Conservation (phyloP, 176 grass and related monocot species). For the Hyparrhenia diplandra region DNA sequence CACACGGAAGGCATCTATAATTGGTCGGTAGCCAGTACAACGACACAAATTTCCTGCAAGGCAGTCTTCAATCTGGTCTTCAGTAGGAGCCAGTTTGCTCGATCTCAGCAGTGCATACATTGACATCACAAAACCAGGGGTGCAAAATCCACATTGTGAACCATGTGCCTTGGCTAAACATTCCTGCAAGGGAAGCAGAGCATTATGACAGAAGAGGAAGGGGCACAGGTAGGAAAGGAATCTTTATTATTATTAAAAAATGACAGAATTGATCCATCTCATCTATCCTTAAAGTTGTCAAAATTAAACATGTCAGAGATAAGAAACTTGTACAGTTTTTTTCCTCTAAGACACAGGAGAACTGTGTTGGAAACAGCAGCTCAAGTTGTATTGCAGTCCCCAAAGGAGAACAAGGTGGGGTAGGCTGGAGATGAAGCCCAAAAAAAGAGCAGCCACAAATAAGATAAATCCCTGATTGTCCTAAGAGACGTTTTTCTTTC, state of each 20-base stretch:
- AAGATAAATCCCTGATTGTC: not conserved
- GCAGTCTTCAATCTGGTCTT: constrained; percentile 91
- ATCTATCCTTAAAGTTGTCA: not conserved
- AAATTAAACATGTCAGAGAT: not conserved
- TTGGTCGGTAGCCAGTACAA: constrained; percentile 95
- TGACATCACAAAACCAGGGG: constrained; percentile 97
- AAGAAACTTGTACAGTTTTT: constrained; percentile 2
- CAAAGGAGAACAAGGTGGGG: not conserved
- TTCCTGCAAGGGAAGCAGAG: constrained; percentile 58
- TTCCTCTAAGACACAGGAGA: not conserved
- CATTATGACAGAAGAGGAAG: not conserved
- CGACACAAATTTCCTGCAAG: constrained; percentile 96
- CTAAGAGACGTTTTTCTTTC: not conserved
- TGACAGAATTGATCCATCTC: constrained; percentile 13
- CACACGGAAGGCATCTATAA: constrained; percentile 91
- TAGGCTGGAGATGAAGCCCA: not conserved
- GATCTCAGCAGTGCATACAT: constrained; percentile 98
- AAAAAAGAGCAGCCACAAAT: not conserved
- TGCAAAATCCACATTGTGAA: constrained; percentile 99
- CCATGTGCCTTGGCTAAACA: constrained; percentile 78
- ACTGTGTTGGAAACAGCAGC: not conserved
- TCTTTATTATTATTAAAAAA: not conserved
- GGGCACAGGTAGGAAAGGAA: not conserved
- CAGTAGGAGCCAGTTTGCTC: constrained; percentile 56
- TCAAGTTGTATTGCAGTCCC: not conserved